These are phyloP conservation scores for Stephania yunnanensis DNA, from an alignment of 164 flowering plant species.

Conservation along the genomic window DNA sequence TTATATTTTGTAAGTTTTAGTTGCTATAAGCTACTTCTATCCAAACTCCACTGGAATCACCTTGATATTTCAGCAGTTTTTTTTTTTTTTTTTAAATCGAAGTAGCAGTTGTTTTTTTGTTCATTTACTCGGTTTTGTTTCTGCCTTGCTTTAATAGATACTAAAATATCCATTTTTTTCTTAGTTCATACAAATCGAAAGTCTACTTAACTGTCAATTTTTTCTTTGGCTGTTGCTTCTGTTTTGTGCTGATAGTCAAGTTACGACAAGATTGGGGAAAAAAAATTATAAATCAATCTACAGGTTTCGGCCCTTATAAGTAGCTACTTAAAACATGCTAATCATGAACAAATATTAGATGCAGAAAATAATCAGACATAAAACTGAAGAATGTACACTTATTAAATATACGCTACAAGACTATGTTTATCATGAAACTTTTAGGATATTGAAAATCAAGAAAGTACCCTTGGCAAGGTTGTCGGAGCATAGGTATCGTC, in stretches of 20 bases:
- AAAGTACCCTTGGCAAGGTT: conserved; percentile 60
- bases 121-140: neutral
- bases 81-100: conserved; percentile 6
- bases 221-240: neutral
- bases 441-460: conserved; percentile 14
- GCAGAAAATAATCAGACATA: neutral
- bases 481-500: conserved; percentile 70
- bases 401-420: neutral
- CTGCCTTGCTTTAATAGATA: neutral
- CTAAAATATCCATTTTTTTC: neutral
- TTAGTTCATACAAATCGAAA: neutral
- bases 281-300: neutral
- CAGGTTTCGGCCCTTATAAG: no score
- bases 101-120: conserved; percentile 3
- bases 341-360: neutral
- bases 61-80: conserved; percentile 7
- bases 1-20: conserved; percentile 42
- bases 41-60: conserved; percentile 13
- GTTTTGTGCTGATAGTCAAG: neutral
- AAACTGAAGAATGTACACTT: neutral
- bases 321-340: no score
- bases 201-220: neutral
- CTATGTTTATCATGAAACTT: no score
- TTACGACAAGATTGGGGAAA: neutral
- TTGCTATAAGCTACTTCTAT: conserved; percentile 9